Conservation (phyloP, 2,329 filamentous ascomycete genomes). For the Metarhizium album region DNA sequence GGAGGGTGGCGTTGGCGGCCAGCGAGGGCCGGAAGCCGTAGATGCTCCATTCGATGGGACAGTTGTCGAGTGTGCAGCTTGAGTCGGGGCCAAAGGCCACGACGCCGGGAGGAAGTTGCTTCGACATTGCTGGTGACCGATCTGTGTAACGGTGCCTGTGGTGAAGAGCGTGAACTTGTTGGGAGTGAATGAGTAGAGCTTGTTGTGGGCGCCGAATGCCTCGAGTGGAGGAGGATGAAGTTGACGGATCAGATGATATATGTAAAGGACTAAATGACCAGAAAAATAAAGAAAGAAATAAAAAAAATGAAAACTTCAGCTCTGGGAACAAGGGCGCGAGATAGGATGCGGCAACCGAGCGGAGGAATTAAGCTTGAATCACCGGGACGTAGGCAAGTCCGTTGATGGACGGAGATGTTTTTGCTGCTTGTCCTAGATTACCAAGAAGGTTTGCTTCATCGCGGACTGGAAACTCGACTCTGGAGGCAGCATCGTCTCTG, state of each 20-base stretch:
- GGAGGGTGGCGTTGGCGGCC: constrained; percentile 40
- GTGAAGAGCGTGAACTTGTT: neutral
- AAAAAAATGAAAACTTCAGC: too few relatives aligned
- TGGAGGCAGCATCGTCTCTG: neutral
- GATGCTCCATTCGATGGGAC: constrained; percentile 34
- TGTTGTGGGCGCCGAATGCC: neutral
- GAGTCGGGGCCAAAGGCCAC: constrained; percentile 31
- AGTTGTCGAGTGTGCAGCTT: constrained; percentile 37
- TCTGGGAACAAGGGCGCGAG: neutral
- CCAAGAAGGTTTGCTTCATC: neutral
- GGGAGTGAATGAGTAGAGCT: too few relatives aligned
- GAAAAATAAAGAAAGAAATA: too few relatives aligned
- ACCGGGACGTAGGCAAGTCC: neutral
- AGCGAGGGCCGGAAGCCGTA: constrained; percentile 45
- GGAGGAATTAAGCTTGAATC: neutral
- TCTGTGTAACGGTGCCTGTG: neutral
- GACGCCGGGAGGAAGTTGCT: constrained; percentile 9
- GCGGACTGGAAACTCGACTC: too few relatives aligned
- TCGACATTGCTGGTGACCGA: constrained; percentile 2
- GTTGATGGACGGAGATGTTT: neutral
- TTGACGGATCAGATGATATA: neutral
- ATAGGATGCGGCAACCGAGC: neutral
- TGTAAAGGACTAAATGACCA: neutral
- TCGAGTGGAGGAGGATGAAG: neutral
- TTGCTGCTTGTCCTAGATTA: neutral